These are phyloP conservation scores for Backusella morwellensis DNA, from an alignment of 192 early-diverging fungal genomes.

Conservation along the genomic window DNA sequence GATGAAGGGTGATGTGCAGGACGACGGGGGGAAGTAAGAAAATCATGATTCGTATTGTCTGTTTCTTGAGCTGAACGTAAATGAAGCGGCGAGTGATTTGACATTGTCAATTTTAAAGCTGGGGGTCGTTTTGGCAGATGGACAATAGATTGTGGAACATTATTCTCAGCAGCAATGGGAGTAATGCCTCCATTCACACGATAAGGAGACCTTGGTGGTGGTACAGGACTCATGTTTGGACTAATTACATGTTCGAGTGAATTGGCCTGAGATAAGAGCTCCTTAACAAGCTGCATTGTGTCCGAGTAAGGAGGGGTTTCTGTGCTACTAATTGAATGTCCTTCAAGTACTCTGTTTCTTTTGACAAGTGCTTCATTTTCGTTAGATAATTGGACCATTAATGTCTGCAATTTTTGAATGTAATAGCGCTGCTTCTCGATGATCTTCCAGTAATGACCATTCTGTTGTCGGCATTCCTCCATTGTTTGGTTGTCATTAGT, in stretches of 20 bases:
- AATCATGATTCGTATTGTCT: neutral
- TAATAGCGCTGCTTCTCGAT: constrained; percentile 85
- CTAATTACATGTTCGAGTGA: neutral
- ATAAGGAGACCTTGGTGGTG: constrained; percentile 33
- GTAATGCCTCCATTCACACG: neutral
- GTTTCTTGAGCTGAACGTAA: constrained; percentile 1
- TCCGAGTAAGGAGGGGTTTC: neutral
- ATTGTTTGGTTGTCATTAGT: neutral
- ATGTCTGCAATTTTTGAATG: constrained; percentile 83
- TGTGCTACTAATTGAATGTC: neutral
- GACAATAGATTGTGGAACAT: neutral
- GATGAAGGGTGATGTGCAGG: neutral
- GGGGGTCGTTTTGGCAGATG: constrained; percentile 6
- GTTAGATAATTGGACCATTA: constrained; percentile 34
- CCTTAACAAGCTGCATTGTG: neutral
- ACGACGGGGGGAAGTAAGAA: neutral
- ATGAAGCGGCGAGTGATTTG: constrained; percentile 9
- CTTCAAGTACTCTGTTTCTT: neutral
- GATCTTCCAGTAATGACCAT: constrained; percentile 87
- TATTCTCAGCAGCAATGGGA: neutral
- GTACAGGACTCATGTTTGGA: constrained; percentile 12
- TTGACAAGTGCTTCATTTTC: constrained; percentile 39
- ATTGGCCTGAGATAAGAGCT: neutral
- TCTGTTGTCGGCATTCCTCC: constrained; percentile 46
- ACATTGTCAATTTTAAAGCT: constrained; percentile 5